Base-by-base conservation (phyloP, 208 protist species). In the Angomonas ambiguus region DNA sequence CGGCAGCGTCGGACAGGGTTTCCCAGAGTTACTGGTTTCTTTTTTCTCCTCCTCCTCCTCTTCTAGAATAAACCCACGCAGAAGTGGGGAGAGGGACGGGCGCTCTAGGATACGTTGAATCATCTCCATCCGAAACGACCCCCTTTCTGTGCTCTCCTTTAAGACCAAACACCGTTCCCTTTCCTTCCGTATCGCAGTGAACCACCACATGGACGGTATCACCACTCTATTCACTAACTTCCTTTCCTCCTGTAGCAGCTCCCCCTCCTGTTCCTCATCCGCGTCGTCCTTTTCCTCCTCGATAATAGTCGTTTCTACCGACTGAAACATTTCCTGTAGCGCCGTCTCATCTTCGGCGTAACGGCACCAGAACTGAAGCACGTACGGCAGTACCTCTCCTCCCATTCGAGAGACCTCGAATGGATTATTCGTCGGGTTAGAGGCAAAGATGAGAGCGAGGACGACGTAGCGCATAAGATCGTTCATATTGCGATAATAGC, bases 391-490 rank as follows among this genome's bases (percentile, higher is more conserved):
- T 58, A 92, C 55, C 70, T 94, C 85, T 56, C 64, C 56, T 1
- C 76, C 81, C 80, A 94, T 90, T 8, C 88, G 73, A 6, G 77
- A 32, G 42, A 91, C 69, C 71, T 94, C 88, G 69, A 94, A 94
- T 5, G 10, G 10, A 20, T 53, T 53, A 31, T 53, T 53, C n/a
- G 32, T 31, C 13, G 57, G 59, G 59, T 75, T 63, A 25, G 69
- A 48, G 28, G 65, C 51, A 24, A 59, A 34, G 11, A 59, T 34
- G 53, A 59, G 53, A 16, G 53, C 28, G 25, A 34, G 22, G 27
- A 59, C 27, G 6, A 25, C 53, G 24, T 22, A 59, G 2, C 53
- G 53, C 53, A 59, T 59, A 5, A 59, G 53, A n/a, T 59, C 53
- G 6, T 20, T 34, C 53, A 34, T 59, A 6, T 30, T 59, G 24